phyloP scores from a whole-genome alignment of 148 eudicot species.

The Silene uniflora region DNA sequence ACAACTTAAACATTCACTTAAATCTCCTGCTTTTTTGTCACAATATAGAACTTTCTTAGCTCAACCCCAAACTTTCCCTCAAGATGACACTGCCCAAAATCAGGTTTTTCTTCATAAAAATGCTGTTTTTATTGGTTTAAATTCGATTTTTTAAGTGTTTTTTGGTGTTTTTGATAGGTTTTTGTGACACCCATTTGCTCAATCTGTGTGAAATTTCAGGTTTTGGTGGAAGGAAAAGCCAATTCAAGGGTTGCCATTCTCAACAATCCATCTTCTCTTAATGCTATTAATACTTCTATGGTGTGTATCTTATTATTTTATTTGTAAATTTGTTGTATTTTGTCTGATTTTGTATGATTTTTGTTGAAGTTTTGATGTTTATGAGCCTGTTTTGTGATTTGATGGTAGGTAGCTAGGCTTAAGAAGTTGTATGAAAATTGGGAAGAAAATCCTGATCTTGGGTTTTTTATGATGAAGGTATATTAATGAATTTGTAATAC shows the following conservation, averaged over 20 bases:
- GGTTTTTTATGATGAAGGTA: slow-evolving; percentile 90
- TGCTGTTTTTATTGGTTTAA: not conserved
- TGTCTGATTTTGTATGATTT: not conserved
- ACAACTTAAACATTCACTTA: slow-evolving; percentile 34
- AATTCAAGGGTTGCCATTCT: slow-evolving; percentile 74
- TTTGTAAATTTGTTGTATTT: not conserved
- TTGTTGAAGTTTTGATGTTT: not conserved
- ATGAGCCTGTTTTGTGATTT: not conserved
- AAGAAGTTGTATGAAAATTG: slow-evolving; percentile 79
- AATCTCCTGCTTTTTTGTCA: slow-evolving; percentile 28
- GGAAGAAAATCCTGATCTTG: slow-evolving; percentile 92
- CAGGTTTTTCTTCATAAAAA: slow-evolving; percentile 35
- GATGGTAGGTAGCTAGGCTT: slow-evolving; percentile 59
- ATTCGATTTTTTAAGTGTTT: not conserved
- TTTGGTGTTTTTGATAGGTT: not conserved
- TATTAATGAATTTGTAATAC: not conserved
- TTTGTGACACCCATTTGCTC: not conserved
- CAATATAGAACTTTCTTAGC: slow-evolving; percentile 43
- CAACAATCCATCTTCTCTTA: slow-evolving; percentile 73
- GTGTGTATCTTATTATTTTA: slow-evolving; percentile 31
- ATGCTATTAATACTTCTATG: slow-evolving; percentile 68
- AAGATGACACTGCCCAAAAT: slow-evolving; percentile 44
- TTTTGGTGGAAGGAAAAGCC: slow-evolving; percentile 84
- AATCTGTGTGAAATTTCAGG: slow-evolving; percentile 42
- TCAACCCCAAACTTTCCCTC: slow-evolving; percentile 46